Percentiles rank a stretch among this genome's conserved stretches.
Evolutionary conservation across 176 grass and related monocot species (phyloP).

Genomic region (Bromus sterilis): DNA sequence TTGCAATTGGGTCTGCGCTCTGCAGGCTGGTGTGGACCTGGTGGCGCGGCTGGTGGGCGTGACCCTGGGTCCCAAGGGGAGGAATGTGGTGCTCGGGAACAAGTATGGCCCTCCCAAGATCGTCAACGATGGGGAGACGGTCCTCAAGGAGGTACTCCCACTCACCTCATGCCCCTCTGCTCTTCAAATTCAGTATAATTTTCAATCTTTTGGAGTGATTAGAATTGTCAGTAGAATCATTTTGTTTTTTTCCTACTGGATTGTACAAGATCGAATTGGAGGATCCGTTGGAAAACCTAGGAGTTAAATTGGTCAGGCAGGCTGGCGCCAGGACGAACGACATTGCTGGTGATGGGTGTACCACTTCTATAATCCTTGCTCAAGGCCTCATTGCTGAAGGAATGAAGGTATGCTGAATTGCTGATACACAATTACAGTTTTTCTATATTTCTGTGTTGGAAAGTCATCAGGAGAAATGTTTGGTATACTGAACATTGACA

Average conservation of each 20-base stretch:
- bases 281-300: conserved; percentile 89
- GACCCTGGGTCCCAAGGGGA: conserved; percentile 84
- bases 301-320: conserved; percentile 89
- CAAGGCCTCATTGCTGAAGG: conserved; percentile 90
- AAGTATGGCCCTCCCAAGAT: conserved; percentile 96
- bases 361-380: conserved; percentile 92
- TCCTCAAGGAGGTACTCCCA: conserved; percentile 73
- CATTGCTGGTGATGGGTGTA: conserved; percentile 89
- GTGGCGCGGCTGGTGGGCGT: conserved; percentile 82
- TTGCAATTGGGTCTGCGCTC: not conserved
- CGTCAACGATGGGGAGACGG: conserved; percentile 89
- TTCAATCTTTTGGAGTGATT: not conserved
- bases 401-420: conserved; percentile 51
- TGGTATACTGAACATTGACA: not conserved
- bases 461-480: not conserved
- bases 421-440: not conserved
- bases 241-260: not conserved
- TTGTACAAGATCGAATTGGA: conserved; percentile 74
- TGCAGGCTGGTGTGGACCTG: conserved; percentile 77
- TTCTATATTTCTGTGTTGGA: not conserved
- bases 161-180: not conserved
- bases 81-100: conserved; percentile 89
- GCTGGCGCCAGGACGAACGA: conserved; percentile 81
- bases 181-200: not conserved
- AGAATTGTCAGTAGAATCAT: not conserved